A percentile compares a stretch with the other conserved stretches of the same genome.
phyloP scores from a whole-genome alignment of 352 stramenopile species.

The Pythium folliculosum region DNA sequence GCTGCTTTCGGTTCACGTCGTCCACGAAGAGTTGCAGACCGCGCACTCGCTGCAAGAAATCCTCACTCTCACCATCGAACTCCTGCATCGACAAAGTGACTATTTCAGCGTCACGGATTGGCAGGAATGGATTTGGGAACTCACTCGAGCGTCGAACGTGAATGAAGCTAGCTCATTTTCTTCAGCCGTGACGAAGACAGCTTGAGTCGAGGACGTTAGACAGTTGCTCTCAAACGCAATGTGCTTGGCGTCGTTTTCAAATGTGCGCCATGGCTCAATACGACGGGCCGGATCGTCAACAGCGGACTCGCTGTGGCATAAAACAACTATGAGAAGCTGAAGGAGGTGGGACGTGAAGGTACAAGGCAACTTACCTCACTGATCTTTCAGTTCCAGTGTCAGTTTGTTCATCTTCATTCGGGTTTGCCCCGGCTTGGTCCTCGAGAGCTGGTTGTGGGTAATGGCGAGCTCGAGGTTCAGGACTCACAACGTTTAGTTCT shows the following conservation, averaged over 20 bases:
- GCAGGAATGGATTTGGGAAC: too few relatives aligned
- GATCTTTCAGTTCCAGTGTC: not conserved
- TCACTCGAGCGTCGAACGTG: not conserved
- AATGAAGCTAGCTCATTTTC: slow-evolving; percentile 10
- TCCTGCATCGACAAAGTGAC: not conserved
- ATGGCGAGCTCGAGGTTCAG: not conserved
- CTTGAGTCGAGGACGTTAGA: not conserved
- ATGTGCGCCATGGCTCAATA: not conserved
- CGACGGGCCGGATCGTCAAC: not conserved
- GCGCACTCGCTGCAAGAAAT: slow-evolving; percentile 15
- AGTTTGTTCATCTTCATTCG: not conserved
- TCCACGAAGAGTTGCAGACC: slow-evolving; percentile 20
- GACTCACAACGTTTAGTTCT: slow-evolving; percentile 22
- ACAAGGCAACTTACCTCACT: not conserved
- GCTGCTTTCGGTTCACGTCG: slow-evolving; percentile 1
- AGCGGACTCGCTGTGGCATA: not conserved
- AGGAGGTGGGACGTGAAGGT: too few relatives aligned
- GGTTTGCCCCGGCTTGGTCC: not conserved
- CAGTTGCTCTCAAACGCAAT: not conserved
- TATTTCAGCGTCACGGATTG: too few relatives aligned
- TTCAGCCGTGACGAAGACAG: slow-evolving; percentile 10
- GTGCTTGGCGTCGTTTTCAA: not conserved
- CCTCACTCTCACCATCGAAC: slow-evolving; percentile 4
- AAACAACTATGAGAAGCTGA: not conserved
- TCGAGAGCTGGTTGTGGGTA: not conserved